Conservation (phyloP, 495 filamentous ascomycete species). For the Penicillium lividum region DNA sequence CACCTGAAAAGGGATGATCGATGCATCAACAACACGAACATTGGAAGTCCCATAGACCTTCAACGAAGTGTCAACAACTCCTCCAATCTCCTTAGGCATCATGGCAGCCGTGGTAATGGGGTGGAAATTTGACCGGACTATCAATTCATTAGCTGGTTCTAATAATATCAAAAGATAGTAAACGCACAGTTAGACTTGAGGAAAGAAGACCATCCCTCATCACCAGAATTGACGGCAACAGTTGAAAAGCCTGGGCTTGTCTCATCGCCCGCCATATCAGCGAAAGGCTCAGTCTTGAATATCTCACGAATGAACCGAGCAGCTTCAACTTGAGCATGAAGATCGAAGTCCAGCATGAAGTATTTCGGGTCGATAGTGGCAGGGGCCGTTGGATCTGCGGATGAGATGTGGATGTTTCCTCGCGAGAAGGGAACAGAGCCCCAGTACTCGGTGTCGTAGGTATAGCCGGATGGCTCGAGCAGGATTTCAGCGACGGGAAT, state of each 20-base stretch:
- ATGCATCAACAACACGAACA: constrained; percentile 58
- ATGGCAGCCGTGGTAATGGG: constrained; percentile 53
- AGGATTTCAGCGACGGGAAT: constrained; percentile 45
- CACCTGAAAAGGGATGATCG: constrained; percentile 52
- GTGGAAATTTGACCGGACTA: constrained; percentile 43
- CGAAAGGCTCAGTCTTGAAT: constrained; percentile 25
- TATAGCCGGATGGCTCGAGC: constrained; percentile 26
- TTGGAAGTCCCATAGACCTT: constrained; percentile 51
- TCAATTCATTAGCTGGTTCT: constrained; percentile 1
- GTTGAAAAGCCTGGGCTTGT: constrained; percentile 22
- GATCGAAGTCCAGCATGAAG: constrained; percentile 52
- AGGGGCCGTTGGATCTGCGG: constrained; percentile 30
- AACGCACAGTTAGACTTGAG: constrained; percentile 32
- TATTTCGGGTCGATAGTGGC: constrained; percentile 57
- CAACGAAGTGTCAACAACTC: constrained; percentile 44
- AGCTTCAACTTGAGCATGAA: constrained; percentile 33
- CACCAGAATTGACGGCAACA: constrained; percentile 17
- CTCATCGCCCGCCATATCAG: constrained; percentile 18
- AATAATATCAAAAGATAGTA: neutral
- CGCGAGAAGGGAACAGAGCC: constrained; percentile 51
- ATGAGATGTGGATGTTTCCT: constrained; percentile 57
- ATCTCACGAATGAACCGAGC: constrained; percentile 32
- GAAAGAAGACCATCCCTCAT: constrained; percentile 29
- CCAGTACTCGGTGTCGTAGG: constrained; percentile 43
- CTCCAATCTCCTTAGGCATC: constrained; percentile 56